Evolutionary conservation across 2,329 filamentous ascomycete species (phyloP).

Genomic region (Aspergillus proliferans): DNA sequence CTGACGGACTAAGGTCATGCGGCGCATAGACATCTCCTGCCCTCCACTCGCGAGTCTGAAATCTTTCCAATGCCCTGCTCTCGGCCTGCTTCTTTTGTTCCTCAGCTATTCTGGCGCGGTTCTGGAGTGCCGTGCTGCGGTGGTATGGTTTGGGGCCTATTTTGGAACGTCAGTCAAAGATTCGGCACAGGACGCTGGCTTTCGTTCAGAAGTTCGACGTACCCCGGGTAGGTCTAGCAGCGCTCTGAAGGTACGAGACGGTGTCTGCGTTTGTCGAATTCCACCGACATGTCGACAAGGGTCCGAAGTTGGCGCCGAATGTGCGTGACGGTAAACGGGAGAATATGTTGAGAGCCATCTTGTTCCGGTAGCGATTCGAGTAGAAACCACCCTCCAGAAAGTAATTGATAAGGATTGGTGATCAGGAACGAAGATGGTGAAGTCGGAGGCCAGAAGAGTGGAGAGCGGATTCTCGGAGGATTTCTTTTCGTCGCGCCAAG

Average conservation of each 20-base stretch:
- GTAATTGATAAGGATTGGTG: not conserved
- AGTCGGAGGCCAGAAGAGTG: not conserved
- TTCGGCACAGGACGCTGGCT: not conserved
- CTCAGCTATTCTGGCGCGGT: slow-evolving; percentile 28
- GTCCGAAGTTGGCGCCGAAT: slow-evolving; percentile 13
- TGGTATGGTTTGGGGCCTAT: slow-evolving; percentile 16
- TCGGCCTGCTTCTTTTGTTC: slow-evolving; percentile 33
- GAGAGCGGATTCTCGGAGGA: slow-evolving; percentile 12
- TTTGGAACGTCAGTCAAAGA: slow-evolving; percentile 2
- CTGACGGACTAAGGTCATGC: slow-evolving; percentile 70
- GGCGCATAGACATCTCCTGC: slow-evolving; percentile 84
- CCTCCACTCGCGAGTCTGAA: slow-evolving; percentile 61
- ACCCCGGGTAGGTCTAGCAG: slow-evolving; percentile 1
- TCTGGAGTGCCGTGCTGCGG: slow-evolving; percentile 21
- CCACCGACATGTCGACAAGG: slow-evolving; percentile 24
- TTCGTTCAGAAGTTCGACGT: not conserved
- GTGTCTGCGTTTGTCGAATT: slow-evolving; percentile 27
- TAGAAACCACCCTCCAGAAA: not conserved
- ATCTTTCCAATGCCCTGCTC: slow-evolving; percentile 33
- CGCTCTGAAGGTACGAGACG: slow-evolving; percentile 18
- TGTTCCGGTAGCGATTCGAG: not conserved
- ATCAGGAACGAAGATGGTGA: too few species aligned
- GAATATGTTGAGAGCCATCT: slow-evolving; percentile 26
- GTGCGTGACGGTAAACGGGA: slow-evolving; percentile 22
- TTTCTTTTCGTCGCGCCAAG: slow-evolving; percentile 28